phyloP scores from a whole-genome alignment of 345 rosid species.

The Hevea brasiliensis region DNA sequence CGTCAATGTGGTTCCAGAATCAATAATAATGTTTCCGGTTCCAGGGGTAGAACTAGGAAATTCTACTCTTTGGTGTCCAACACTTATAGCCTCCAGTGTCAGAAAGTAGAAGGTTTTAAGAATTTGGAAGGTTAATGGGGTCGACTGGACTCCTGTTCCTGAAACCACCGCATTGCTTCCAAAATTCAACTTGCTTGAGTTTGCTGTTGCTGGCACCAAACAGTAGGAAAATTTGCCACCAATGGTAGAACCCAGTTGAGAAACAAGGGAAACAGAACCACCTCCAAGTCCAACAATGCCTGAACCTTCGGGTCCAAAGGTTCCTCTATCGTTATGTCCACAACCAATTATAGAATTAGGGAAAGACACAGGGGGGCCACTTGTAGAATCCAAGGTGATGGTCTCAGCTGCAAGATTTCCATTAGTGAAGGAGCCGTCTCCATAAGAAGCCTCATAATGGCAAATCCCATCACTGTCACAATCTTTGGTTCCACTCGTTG shows the following conservation, averaged over 20 bases:
- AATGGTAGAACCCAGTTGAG: no score
- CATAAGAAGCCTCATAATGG: background rate
- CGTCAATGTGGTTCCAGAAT: conserved; percentile 64
- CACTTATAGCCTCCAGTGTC: conserved; percentile 46
- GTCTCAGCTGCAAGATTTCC: conserved; percentile 21
- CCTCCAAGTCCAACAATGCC: conserved; percentile 69
- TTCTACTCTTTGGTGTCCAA: conserved; percentile 31
- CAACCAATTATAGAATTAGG: conserved; percentile 49
- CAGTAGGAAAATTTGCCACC: conserved; percentile 64
- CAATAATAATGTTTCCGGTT: conserved; percentile 53
- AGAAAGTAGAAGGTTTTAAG: conserved; percentile 46
- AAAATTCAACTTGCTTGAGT: conserved; percentile 50
- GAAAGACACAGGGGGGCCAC: conserved; percentile 36
- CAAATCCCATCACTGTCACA: no score
- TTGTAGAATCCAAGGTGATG: conserved; percentile 34
- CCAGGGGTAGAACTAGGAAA: conserved; percentile 30
- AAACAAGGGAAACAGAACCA: conserved; percentile 46
- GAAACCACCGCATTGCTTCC: conserved; percentile 49
- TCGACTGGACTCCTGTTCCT: conserved; percentile 37
- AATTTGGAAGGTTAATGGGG: conserved; percentile 41
- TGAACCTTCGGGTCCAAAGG: conserved; percentile 38
- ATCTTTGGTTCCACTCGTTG: background rate
- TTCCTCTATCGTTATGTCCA: conserved; percentile 46
- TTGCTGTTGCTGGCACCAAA: conserved; percentile 37
- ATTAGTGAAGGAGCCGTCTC: conserved; percentile 14